phyloP scores from a whole-genome alignment of 306 rosid genomes.

The Cucumis melo region DNA sequence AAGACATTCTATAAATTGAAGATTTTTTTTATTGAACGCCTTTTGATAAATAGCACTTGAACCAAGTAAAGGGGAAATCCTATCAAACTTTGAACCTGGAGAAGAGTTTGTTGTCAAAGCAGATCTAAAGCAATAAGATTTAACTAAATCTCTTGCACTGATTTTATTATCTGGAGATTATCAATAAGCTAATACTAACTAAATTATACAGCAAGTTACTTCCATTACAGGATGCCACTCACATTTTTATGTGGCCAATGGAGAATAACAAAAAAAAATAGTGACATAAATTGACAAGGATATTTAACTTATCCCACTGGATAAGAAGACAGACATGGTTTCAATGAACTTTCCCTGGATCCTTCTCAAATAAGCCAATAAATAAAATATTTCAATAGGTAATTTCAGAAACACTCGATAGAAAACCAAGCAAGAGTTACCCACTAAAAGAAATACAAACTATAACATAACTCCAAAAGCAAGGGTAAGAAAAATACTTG shows the following conservation, averaged over 20 bases:
- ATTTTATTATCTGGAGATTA: not conserved
- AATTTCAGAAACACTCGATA: not conserved
- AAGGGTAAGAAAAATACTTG: constrained; percentile 46
- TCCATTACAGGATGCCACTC: not conserved
- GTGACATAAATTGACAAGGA: not conserved
- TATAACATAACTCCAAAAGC: not conserved
- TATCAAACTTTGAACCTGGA: not conserved
- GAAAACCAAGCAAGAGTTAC: not conserved
- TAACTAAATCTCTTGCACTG: not conserved
- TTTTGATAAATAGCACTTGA: not conserved
- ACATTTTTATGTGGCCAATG: not conserved
- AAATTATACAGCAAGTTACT: not conserved
- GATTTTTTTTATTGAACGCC: not conserved
- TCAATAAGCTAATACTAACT: not conserved
- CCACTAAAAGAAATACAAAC: not conserved
- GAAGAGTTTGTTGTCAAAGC: not conserved
- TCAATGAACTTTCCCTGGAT: not conserved
- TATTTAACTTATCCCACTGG: not conserved
- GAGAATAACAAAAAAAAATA: not conserved
- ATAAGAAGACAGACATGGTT: not conserved
- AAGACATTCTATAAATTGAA: not conserved
- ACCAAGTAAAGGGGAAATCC: not conserved
- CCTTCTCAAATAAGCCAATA: too few relatives aligned
- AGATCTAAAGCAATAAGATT: not conserved
- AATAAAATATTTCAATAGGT: not conserved